Evolutionary conservation across 2,329 filamentous ascomycete genomes (phyloP).

Genomic region (Helotiales sp.): DNA sequence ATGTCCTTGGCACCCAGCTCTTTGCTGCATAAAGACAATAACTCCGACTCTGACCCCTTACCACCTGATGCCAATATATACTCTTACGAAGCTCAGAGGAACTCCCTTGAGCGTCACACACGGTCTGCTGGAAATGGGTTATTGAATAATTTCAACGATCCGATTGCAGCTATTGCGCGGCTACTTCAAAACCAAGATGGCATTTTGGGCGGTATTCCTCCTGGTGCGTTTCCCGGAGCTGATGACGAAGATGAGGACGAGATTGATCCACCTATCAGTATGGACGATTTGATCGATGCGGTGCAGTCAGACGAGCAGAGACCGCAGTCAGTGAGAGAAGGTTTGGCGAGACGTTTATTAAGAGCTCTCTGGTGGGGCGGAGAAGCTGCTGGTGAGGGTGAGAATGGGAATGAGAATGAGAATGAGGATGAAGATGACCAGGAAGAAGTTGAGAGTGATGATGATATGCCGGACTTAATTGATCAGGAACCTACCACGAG

Average conservation of each 20-base stretch:
- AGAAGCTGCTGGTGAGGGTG: neutral
- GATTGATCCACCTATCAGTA: neutral
- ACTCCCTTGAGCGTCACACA: conserved; percentile 7
- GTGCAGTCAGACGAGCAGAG: neutral
- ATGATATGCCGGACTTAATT: neutral
- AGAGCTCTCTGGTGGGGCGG: conserved; percentile 25
- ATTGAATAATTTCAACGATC: conserved; percentile 20
- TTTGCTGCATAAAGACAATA: conserved; percentile 33
- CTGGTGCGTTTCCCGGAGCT: too few species aligned
- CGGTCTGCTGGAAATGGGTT: conserved; percentile 1
- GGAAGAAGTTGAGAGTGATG: conserved; percentile 17
- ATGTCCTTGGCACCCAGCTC: conserved; percentile 33
- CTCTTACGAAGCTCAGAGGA: conserved; percentile 29
- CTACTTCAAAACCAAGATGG: conserved; percentile 22
- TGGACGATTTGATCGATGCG: neutral
- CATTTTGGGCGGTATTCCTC: too few species aligned
- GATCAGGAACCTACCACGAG: neutral
- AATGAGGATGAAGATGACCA: conserved; percentile 10
- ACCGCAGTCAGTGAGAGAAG: conserved; percentile 7
- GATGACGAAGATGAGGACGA: conserved; percentile 14
- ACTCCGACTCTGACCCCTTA: conserved; percentile 37
- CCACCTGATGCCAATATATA: conserved; percentile 35
- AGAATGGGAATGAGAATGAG: conserved; percentile 3
- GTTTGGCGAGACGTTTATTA: conserved; percentile 21
- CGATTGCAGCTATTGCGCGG: conserved; percentile 29